phyloP scores from a whole-genome alignment of 768 basidiomycete species.

The Suillus luteus region DNA sequence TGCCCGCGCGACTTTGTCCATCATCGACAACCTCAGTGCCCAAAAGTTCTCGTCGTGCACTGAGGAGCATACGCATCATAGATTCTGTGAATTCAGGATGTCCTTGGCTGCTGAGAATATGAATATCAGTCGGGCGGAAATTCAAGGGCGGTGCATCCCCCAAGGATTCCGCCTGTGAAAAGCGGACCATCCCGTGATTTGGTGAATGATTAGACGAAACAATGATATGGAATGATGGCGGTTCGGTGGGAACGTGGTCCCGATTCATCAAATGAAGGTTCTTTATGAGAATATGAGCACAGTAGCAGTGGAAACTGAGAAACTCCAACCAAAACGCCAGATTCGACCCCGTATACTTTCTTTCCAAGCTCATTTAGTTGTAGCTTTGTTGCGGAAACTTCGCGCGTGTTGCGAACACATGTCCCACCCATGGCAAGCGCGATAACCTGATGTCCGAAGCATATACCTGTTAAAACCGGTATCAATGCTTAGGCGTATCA shows the following conservation, averaged over 20 bases:
- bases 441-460: constrained; percentile 90
- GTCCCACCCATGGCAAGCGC: constrained; percentile 73
- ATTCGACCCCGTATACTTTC: constrained; percentile 59
- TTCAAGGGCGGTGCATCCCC: constrained; percentile 20
- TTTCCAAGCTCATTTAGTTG: constrained; percentile 68
- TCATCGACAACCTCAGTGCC: constrained; percentile 26
- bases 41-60: constrained; percentile 54
- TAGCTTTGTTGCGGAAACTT: constrained; percentile 72
- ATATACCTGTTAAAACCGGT: constrained; percentile 57
- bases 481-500: background rate
- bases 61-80: constrained; percentile 59
- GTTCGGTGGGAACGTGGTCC: constrained; percentile 74
- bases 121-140: constrained; percentile 48
- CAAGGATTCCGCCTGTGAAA: constrained; percentile 27
- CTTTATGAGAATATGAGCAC: constrained; percentile 37
- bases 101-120: constrained; percentile 83
- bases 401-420: constrained; percentile 69
- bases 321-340: constrained; percentile 3
- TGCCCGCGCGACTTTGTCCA: constrained; percentile 20
- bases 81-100: constrained; percentile 85
- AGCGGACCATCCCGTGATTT: constrained; percentile 75
- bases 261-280: constrained; percentile 85
- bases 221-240: constrained; percentile 58
- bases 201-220: constrained; percentile 55
- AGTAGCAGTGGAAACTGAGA: background rate